Percentiles rank a stretch among this genome's conserved stretches.
phyloP scores from a whole-genome alignment of 176 grass and related monocot species.

The Echinochloa phyllopogon region DNA sequence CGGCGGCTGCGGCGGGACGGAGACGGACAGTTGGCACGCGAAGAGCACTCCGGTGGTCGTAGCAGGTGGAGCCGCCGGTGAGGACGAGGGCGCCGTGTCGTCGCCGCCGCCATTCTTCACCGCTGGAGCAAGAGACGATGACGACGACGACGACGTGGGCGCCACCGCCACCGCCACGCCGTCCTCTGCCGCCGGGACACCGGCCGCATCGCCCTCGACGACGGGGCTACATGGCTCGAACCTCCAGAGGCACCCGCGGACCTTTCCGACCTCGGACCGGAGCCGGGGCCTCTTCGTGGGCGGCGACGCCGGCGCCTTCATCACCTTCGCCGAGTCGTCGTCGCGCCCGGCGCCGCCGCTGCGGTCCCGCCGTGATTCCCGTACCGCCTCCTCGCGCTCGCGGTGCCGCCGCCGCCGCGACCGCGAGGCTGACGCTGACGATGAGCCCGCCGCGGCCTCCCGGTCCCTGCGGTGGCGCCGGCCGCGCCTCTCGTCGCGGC shows the following conservation, averaged over 20 bases:
- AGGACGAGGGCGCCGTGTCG: not conserved
- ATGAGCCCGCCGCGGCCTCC: not conserved
- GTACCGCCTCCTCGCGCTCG: not conserved
- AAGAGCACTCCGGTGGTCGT: not conserved
- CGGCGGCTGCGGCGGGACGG: not conserved
- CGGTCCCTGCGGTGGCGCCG: no score
- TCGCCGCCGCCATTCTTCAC: not conserved
- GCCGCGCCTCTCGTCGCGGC: not conserved
- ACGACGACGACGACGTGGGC: not conserved
- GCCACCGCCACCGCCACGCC: not conserved
- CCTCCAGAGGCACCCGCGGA: conserved; percentile 12
- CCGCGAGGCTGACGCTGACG: not conserved
- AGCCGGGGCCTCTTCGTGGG: conserved; percentile 5
- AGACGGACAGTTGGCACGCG: not conserved
- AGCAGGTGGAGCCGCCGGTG: not conserved
- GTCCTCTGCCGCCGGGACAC: not conserved
- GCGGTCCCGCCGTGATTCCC: not conserved
- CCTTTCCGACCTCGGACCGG: conserved; percentile 36
- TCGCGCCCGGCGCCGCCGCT: not conserved
- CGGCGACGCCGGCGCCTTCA: not conserved
- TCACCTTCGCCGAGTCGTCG: not conserved
- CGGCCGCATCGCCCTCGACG: not conserved
- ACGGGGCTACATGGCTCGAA: not conserved
- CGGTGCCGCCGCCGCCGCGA: no score
- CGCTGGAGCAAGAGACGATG: not conserved